Evolutionary conservation across 805 yeast genomes (phyloP), one percentile per base, ranked within the genome.

Genomic region (Pichia exigua): DNA sequence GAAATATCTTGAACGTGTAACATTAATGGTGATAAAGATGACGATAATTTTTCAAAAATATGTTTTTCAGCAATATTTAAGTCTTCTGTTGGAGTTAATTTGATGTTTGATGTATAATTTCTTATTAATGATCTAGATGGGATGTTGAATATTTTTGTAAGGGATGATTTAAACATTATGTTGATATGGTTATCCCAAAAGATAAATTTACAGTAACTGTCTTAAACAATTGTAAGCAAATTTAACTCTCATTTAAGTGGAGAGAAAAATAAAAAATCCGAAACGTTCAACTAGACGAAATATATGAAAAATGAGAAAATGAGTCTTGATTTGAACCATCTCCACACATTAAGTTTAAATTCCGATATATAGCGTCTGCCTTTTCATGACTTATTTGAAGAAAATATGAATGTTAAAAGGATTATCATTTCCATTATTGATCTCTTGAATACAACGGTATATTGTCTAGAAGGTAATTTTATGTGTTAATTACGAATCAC

Each of bases 1-100:
- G 94, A 83, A 10, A 92, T 82, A 64, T 92, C 98, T 57, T 75
- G 73, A 8, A 92, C 97, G 27, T 75, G 73, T 45, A 91, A 70
- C 38, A 67, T 68, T 30, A 69, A 65, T 2, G 99, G 97, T 8
- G 71, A 58, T 46, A 92, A 77, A 50, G 75, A 75, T 24, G 72
- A 66, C 12, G 73, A 61, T 41, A 90, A 71, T 51, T 80, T 80
- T 26, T 74, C 69, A 61, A 72, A 83, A 26, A 90, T 77, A 64
- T 82, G 74, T 48, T 71, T 65, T 66, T 90, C 96, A 61, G 55
- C 56, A 11, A 42, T 26, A 11, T 54, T 46, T 4, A 53, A 22
- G 83, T 21, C 28, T 7, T 46, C 32, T 8, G 56, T 53, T 10
- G 21, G 13, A 11, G 45, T 12, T 43, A 32, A 20, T 35, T 35